These are phyloP conservation scores for Linum usitatissimum DNA, from an alignment of 345 rosid genomes.

Conservation along the genomic window DNA sequence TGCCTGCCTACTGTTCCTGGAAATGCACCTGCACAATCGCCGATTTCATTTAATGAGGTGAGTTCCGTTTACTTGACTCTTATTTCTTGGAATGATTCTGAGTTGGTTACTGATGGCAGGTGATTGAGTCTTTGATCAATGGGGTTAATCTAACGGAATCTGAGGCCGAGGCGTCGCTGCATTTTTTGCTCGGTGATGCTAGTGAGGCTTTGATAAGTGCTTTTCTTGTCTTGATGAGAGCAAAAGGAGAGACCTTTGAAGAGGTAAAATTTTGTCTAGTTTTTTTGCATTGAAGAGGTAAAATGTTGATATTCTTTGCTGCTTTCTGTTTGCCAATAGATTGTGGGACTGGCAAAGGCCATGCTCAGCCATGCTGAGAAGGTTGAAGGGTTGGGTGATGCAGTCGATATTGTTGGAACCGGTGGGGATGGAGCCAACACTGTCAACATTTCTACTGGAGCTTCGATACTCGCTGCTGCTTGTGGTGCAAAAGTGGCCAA, in stretches of 20 bases:
- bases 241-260: constrained; percentile 91
- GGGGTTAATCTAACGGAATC: constrained; percentile 61
- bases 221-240: constrained; percentile 73
- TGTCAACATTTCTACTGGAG: constrained; percentile 88
- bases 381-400: constrained; percentile 68
- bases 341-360: constrained; percentile 79
- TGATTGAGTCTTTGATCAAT: constrained; percentile 56
- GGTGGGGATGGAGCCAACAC: constrained; percentile 98
- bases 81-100: not conserved
- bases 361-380: constrained; percentile 68
- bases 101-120: constrained; percentile 16
- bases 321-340: constrained; percentile 19
- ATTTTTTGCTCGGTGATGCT: constrained; percentile 47
- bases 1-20: too few species aligned
- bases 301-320: not conserved
- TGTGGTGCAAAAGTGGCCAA: constrained; percentile 96
- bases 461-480: constrained; percentile 88
- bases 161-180: constrained; percentile 64
- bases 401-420: constrained; percentile 83
- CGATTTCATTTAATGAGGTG: not conserved
- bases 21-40: not conserved
- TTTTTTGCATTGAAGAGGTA: constrained; percentile 59
- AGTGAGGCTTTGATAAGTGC: constrained; percentile 73
- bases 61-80: not conserved
- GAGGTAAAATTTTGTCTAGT: constrained; percentile 40